Evolutionary conservation across 805 yeast species (phyloP).

Genomic region (Blastobotrys terrestris): DNA sequence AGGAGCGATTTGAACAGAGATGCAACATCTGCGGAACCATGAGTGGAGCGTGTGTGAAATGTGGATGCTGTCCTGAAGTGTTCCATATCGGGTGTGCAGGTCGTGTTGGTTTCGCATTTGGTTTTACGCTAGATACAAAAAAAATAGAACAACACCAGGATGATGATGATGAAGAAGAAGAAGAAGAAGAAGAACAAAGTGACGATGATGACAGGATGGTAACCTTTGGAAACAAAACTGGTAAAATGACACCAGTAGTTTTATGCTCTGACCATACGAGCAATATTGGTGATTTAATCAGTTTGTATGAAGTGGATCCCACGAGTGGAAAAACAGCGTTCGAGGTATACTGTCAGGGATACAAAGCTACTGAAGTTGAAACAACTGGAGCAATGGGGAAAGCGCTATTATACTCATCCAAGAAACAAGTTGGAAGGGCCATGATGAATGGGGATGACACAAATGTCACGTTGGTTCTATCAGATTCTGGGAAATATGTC

Average conservation of each 20-base stretch:
- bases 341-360: constrained; percentile 25
- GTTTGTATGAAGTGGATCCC: constrained; percentile 23
- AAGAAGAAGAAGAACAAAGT: constrained; percentile 12
- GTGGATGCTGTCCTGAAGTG: constrained; percentile 39
- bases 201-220: neutral
- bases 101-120: constrained; percentile 40
- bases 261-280: constrained; percentile 32
- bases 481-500: neutral
- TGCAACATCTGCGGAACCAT: constrained; percentile 42
- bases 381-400: constrained; percentile 13
- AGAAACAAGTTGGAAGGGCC: constrained; percentile 1
- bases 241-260: constrained; percentile 15
- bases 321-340: constrained; percentile 23
- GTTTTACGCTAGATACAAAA: constrained; percentile 41
- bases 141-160: constrained; percentile 5
- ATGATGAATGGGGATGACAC: neutral
- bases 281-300: constrained; percentile 14
- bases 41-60: constrained; percentile 44
- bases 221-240: constrained; percentile 14
- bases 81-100: constrained; percentile 58
- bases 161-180: neutral
- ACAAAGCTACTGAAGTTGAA: constrained; percentile 17
- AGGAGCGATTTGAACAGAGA: constrained; percentile 29
- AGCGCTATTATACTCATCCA: constrained; percentile 7
- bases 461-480: neutral